Percentiles rank a stretch among this genome's conserved stretches.
Conservation (phyloP, 2,329 filamentous ascomycete species). For the Colletotrichum eremochloae region DNA sequence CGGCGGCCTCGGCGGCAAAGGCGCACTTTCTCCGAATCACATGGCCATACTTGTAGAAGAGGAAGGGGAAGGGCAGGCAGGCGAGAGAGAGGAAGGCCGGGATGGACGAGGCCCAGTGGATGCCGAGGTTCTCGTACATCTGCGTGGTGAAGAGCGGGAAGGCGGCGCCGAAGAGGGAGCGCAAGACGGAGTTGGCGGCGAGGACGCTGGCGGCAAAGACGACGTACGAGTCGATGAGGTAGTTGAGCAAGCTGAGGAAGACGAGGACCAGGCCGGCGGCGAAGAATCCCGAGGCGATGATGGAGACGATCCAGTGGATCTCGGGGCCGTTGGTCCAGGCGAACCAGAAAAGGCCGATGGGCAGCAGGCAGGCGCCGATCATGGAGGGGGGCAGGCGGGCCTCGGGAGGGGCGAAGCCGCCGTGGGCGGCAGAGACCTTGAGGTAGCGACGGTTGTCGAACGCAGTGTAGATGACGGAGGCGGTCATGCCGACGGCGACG, state of each 20-base stretch:
- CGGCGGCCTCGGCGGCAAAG: constrained; percentile 70
- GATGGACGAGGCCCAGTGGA: constrained; percentile 81
- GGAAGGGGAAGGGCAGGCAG: constrained; percentile 80
- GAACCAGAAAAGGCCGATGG: constrained; percentile 69
- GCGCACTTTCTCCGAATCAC: constrained; percentile 66
- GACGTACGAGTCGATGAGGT: constrained; percentile 67
- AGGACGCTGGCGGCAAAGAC: constrained; percentile 83
- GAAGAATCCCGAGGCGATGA: constrained; percentile 52
- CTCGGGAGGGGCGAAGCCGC: constrained; percentile 69
- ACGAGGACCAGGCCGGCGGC: constrained; percentile 61
- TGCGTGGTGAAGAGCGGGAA: constrained; percentile 79
- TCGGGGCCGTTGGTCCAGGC: constrained; percentile 67
- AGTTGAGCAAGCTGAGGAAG: constrained; percentile 67
- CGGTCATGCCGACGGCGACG: constrained; percentile 75
- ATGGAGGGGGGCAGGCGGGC: constrained; percentile 67
- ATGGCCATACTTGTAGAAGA: constrained; percentile 79
- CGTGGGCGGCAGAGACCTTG: constrained; percentile 53
- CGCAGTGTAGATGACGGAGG: constrained; percentile 64
- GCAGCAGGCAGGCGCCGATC: constrained; percentile 66
- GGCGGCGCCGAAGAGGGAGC: constrained; percentile 78
- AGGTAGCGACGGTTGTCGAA: constrained; percentile 60
- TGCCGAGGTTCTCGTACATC: constrained; percentile 72
- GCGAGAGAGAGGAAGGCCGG: constrained; percentile 80
- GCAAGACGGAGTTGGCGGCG: constrained; percentile 78
- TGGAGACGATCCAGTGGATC: constrained; percentile 65